A percentile compares a stretch with the other conserved stretches of the same genome.
These are phyloP conservation scores for Fusarium keratoplasticum DNA, from an alignment of 2,329 filamentous ascomycete genomes.

Conservation along the genomic window DNA sequence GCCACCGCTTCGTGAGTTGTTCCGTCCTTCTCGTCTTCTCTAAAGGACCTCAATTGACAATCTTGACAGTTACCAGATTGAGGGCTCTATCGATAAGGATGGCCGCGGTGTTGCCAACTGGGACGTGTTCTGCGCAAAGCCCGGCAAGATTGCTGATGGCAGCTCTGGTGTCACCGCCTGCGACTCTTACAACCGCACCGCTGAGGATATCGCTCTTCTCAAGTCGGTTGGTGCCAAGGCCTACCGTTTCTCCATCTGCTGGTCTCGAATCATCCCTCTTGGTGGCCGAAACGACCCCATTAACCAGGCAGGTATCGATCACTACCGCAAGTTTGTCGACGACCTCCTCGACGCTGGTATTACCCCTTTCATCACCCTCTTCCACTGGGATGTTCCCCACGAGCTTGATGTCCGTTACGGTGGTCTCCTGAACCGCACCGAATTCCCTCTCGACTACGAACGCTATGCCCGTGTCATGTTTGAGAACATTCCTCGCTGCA, in stretches of 20 bases:
- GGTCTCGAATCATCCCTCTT: constrained; percentile 87
- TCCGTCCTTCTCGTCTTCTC: constrained; percentile 8
- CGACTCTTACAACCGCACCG: constrained; percentile 86
- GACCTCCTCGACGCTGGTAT: constrained; percentile 82
- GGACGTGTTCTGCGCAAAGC: constrained; percentile 87
- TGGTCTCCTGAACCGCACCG: constrained; percentile 81
- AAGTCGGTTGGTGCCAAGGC: constrained; percentile 78
- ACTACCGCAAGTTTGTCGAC: constrained; percentile 84
- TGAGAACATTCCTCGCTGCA: constrained; percentile 79
- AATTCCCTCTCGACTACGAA: constrained; percentile 86
- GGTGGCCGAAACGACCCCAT: constrained; percentile 85
- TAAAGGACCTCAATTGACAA: constrained; percentile 28
- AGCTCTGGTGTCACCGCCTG: constrained; percentile 82
- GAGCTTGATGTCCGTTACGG: constrained; percentile 83
- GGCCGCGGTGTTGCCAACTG: constrained; percentile 87
- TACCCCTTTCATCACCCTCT: constrained; percentile 83
- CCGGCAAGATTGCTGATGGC: constrained; percentile 85
- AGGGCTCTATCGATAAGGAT: constrained; percentile 79
- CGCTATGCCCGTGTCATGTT: constrained; percentile 83
- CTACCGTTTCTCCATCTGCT: constrained; percentile 89
- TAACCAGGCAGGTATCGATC: constrained; percentile 81
- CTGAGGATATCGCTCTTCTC: constrained; percentile 81
- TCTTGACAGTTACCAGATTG: constrained; percentile 82
- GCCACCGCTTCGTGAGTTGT: constrained; percentile 76
- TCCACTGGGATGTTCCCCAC: constrained; percentile 90